A percentile compares a stretch with the other conserved stretches of the same genome.
phyloP scores from a whole-genome alignment of 768 basidiomycete genomes.

The Ramaria sp. region DNA sequence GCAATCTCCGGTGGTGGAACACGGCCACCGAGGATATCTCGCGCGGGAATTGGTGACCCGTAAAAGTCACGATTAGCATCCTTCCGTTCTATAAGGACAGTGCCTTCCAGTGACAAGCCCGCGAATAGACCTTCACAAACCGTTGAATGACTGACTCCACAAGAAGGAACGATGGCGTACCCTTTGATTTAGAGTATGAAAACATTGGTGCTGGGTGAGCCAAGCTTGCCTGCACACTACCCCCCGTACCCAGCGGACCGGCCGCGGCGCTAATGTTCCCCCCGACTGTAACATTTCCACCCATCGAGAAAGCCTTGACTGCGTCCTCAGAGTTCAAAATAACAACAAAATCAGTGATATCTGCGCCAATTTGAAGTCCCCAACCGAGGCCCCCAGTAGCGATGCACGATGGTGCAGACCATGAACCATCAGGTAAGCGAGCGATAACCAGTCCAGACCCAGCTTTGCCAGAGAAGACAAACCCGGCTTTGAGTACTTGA shows the following conservation, averaged over 20 bases:
- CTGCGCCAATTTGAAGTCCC: conserved; percentile 93
- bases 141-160: not conserved
- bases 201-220: conserved; percentile 97
- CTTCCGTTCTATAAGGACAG: conserved; percentile 87
- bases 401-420: conserved; percentile 96
- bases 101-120: conserved; percentile 89
- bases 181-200: conserved; percentile 92
- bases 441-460: conserved; percentile 91
- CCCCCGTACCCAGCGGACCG: conserved; percentile 92
- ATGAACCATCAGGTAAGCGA: conserved; percentile 86
- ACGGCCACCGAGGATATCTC: conserved; percentile 83
- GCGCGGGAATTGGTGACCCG: conserved; percentile 78
- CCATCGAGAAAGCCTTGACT: conserved; percentile 87
- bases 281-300: conserved; percentile 94
- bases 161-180: conserved; percentile 28
- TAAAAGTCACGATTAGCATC: conserved; percentile 97
- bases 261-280: conserved; percentile 79
- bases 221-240: conserved; percentile 73
- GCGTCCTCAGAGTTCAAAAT: conserved; percentile 96
- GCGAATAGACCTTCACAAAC: conserved; percentile 74
- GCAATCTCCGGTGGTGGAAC: conserved; percentile 98
- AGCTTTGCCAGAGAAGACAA: conserved; percentile 91
- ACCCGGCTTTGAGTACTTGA: conserved; percentile 88
- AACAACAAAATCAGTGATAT: conserved; percentile 91
- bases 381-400: conserved; percentile 91